A percentile compares a stretch with the other conserved stretches of the same genome.
Evolutionary conservation across 2,329 filamentous ascomycete genomes (phyloP).

Genomic region (Calonectria pseudoturangicola): DNA sequence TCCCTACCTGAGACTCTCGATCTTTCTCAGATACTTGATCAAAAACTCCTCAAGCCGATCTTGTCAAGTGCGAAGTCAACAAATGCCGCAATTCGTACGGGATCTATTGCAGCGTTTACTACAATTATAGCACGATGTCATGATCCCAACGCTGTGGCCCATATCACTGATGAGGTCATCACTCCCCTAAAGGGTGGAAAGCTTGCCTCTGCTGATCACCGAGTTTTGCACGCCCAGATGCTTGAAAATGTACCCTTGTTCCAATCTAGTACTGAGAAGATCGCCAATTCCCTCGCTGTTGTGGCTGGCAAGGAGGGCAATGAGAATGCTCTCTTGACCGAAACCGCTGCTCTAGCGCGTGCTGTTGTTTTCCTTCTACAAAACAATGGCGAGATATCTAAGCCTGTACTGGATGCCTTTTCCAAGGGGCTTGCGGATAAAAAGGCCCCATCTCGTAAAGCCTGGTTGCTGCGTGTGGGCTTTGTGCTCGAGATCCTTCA

Average conservation of each 20-base stretch:
- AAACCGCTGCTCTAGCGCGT: slow-evolving; percentile 82
- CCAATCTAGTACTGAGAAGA: slow-evolving; percentile 77
- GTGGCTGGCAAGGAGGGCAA: slow-evolving; percentile 91
- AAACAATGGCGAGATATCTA: slow-evolving; percentile 77
- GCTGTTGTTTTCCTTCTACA: slow-evolving; percentile 78
- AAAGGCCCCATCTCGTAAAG: slow-evolving; percentile 82
- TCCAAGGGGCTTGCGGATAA: slow-evolving; percentile 91
- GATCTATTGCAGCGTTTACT: slow-evolving; percentile 84
- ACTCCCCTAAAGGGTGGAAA: slow-evolving; percentile 89
- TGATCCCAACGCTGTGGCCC: slow-evolving; percentile 75
- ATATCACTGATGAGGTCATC: slow-evolving; percentile 86
- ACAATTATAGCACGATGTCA: slow-evolving; percentile 78
- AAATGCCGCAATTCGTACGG: slow-evolving; percentile 84
- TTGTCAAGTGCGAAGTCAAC: slow-evolving; percentile 94
- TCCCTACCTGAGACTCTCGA: slow-evolving; percentile 84
- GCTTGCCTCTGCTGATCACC: slow-evolving; percentile 88
- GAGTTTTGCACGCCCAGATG: slow-evolving; percentile 88
- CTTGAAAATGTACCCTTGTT: slow-evolving; percentile 79
- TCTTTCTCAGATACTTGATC: slow-evolving; percentile 82
- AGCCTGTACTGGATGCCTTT: slow-evolving; percentile 81
- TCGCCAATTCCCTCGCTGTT: slow-evolving; percentile 79
- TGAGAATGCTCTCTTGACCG: slow-evolving; percentile 85
- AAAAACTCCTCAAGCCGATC: slow-evolving; percentile 88
- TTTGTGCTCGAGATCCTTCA: slow-evolving; percentile 78
- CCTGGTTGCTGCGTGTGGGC: slow-evolving; percentile 87